A percentile compares a stretch with the other conserved stretches of the same genome.
Conservation (phyloP, 176 grass and related monocot species). For the Neostapfia colusana region DNA sequence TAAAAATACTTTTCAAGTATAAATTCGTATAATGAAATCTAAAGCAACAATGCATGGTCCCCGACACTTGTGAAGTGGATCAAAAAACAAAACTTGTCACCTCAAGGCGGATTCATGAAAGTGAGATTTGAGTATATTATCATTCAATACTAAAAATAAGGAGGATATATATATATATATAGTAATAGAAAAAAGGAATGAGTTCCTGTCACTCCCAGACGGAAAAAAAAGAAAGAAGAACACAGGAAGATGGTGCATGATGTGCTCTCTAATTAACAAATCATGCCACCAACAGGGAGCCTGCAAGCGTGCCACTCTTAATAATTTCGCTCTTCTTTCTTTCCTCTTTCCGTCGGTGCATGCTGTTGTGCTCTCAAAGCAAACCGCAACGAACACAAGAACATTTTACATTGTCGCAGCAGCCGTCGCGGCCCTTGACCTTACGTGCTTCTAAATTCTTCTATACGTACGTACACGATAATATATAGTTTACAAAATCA, state of each 20-base stretch:
- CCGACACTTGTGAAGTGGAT: too few species aligned
- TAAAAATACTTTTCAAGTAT: too few species aligned
- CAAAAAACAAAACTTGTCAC: neutral
- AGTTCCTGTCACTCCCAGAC: neutral
- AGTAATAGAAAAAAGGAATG: neutral
- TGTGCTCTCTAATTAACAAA: constrained; percentile 20
- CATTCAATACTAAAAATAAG: neutral
- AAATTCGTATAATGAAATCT: too few species aligned
- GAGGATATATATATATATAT: constrained; percentile 6
- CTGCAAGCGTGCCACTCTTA: constrained; percentile 14
- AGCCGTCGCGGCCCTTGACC: constrained; percentile 1
- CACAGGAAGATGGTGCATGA: neutral
- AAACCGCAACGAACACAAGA: constrained; percentile 14
- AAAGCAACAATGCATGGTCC: too few species aligned
- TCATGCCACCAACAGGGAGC: constrained; percentile 9
- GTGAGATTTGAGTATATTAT: constrained; percentile 11
- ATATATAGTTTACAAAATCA: constrained; percentile 53
- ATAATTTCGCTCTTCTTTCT: neutral
- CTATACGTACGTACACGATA: constrained; percentile 23
- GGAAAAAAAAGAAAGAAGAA: neutral
- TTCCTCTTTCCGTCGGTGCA: constrained; percentile 35
- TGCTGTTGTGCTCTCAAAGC: constrained; percentile 3
- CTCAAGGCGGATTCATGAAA: constrained; percentile 22
- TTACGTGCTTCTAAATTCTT: constrained; percentile 28
- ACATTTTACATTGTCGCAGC: neutral